A percentile compares a stretch with the other conserved stretches of the same genome.
Conservation (phyloP, 345 rosid genomes). For the Microcos paniculata region DNA sequence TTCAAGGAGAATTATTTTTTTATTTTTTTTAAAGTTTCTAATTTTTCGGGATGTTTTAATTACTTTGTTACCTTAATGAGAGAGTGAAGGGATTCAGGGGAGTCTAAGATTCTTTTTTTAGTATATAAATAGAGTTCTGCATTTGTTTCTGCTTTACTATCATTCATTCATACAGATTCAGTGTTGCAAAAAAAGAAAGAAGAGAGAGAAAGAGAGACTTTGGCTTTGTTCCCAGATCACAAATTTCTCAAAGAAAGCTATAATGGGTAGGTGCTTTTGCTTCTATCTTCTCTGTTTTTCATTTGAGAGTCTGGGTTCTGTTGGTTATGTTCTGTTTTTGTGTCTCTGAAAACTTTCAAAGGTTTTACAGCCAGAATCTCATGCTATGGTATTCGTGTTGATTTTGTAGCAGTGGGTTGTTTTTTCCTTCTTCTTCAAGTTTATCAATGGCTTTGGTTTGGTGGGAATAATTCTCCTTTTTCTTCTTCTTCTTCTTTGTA, state of each 20-base stretch:
- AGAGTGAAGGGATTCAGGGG: conserved; percentile 23
- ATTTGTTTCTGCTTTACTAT: conserved; percentile 13
- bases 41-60: conserved; percentile 1
- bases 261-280: conserved; percentile 49
- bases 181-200: background rate
- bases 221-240: conserved; percentile 22
- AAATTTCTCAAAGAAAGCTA: conserved; percentile 23
- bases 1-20: conserved; percentile 1
- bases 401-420: conserved; percentile 4
- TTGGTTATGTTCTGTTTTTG: conserved; percentile 3
- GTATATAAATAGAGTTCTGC: conserved; percentile 29
- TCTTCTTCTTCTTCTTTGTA: background rate
- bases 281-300: conserved; percentile 22
- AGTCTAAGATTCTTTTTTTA: conserved; percentile 24
- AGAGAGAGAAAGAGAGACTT: conserved; percentile 23
- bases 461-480: background rate
- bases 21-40: background rate
- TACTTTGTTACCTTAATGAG: conserved; percentile 21
- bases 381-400: conserved; percentile 23
- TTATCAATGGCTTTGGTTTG: conserved; percentile 8
- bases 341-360: background rate
- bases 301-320: conserved; percentile 17
- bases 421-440: background rate
- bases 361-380: conserved; percentile 8
- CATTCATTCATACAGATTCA: conserved; percentile 5